phyloP scores from a whole-genome alignment of 2,329 filamentous ascomycete species.

The Alternaria brassicae region DNA sequence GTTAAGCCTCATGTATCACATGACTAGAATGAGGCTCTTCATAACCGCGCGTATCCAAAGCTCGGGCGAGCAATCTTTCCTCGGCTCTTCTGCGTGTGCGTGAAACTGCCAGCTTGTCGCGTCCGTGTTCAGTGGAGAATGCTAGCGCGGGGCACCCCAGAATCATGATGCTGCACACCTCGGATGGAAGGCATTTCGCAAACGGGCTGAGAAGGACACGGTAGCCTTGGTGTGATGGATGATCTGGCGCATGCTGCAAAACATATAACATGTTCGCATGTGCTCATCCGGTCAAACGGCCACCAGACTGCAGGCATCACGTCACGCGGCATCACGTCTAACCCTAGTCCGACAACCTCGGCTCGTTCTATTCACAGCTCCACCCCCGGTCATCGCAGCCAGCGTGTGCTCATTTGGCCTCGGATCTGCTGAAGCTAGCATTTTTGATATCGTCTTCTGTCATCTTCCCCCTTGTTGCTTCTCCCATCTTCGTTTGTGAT shows the following conservation, averaged over 20 bases:
- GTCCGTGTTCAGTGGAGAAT: conserved; percentile 12
- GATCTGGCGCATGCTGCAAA: background rate
- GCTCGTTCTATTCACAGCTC: conserved; percentile 20
- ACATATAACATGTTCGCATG: background rate
- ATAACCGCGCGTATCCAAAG: conserved; percentile 1
- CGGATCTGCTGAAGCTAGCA: conserved; percentile 29
- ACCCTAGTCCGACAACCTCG: conserved; percentile 23
- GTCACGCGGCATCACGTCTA: conserved; percentile 14
- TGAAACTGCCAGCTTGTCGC: conserved; percentile 7
- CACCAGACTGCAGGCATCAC: conserved; percentile 7
- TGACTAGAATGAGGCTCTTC: background rate
- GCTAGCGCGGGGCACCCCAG: conserved; percentile 9
- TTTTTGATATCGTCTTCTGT: conserved; percentile 19
- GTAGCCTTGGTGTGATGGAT: background rate
- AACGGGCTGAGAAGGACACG: background rate
- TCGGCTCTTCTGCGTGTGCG: conserved; percentile 6
- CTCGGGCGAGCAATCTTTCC: conserved; percentile 7
- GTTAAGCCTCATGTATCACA: background rate
- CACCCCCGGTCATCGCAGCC: conserved; percentile 25
- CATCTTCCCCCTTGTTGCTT: conserved; percentile 15
- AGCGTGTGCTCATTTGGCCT: conserved; percentile 32
- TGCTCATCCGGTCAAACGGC: conserved; percentile 18
- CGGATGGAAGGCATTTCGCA: background rate
- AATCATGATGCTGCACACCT: background rate
- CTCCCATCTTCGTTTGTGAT: conserved; percentile 36